Base-by-base conservation (phyloP, 202 grass and related monocot species). In the Brachypodium distachyon region DNA sequence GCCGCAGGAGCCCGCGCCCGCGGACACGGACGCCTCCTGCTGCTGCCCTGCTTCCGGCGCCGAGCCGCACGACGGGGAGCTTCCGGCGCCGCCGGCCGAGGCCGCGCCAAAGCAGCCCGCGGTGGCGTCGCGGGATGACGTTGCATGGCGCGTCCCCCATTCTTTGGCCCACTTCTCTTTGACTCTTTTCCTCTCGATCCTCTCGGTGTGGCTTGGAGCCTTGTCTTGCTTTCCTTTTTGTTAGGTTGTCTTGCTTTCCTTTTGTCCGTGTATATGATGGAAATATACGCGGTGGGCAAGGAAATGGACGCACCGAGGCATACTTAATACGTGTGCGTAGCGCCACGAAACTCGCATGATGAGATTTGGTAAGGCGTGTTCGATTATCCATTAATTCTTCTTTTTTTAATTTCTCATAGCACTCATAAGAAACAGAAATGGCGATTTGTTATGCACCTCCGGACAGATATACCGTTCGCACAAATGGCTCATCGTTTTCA, bases 51-150 rank as follows among this genome's bases (percentile, higher is more conserved):
- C 38, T n/a, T n/a, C n/a, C 43, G 14, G 73, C 66, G 1, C 85
- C 85, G 1, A 78, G 79, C 23, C 48, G 67, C 23, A 31, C 85
- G 40, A 77, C 39, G 0, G 56, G 65, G 12, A 87, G 21, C 84
- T 62, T 87, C 17, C 36, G 71, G 64, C 84, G 78, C 17, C 77
- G 52, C 17, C 77, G 52, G 9, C 72, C 78, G 64, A 77, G 79
- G 4, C 48, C 57, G 12, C 65, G 73, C 84, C 84, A 73, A 52
- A 66, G 53, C 58, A 78, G 16, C 58, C 74, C 71, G 38, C 19
- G 14, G 19, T 31, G 65, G 26, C 74, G 67, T 0, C 41, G 10
- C 58, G 51, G 80, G 73, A 14, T 61, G 85, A 49, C 32, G 50
- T 33, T 71, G 84, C 78, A 72, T 72, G 84, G 37, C 37, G 19